Evolutionary conservation across 1,284 basidiomycete genomes (phyloP).

Genomic region (Gastroboletus turbinatus): DNA sequence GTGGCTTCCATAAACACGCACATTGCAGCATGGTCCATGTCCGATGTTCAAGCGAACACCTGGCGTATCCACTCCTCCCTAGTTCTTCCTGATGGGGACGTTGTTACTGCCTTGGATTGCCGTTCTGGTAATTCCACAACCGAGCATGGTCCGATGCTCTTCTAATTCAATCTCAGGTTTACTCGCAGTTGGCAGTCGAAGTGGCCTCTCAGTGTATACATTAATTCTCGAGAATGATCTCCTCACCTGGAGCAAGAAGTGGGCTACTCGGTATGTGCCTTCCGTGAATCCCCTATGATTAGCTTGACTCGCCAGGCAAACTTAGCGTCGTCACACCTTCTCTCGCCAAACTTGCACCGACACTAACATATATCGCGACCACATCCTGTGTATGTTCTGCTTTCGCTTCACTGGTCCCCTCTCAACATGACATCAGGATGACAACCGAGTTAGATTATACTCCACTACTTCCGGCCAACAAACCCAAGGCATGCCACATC

Average conservation of each 20-base stretch:
- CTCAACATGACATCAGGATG: conserved; percentile 43
- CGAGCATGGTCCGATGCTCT: background rate
- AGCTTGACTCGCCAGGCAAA: conserved; percentile 12
- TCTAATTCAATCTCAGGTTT: conserved; percentile 49
- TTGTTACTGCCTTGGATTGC: conserved; percentile 63
- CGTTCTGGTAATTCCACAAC: conserved; percentile 54
- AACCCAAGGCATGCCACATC: conserved; percentile 66
- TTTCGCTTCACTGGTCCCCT: conserved; percentile 5
- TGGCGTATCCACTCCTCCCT: conserved; percentile 84
- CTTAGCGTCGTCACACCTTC: conserved; percentile 49
- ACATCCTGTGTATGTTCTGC: conserved; percentile 50
- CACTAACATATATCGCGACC: conserved; percentile 70
- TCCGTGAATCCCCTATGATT: background rate
- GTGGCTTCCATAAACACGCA: conserved; percentile 64
- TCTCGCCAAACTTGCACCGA: conserved; percentile 65
- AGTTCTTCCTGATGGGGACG: conserved; percentile 50
- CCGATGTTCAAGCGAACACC: conserved; percentile 54
- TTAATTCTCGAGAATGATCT: conserved; percentile 77
- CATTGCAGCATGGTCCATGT: conserved; percentile 73
- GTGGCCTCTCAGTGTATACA: conserved; percentile 66
- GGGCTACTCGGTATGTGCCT: conserved; percentile 56
- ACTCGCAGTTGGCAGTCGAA: conserved; percentile 61
- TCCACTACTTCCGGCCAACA: conserved; percentile 70
- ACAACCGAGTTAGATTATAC: conserved; percentile 60
- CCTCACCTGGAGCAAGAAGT: conserved; percentile 76